Base-by-base conservation (phyloP, 768 basidiomycete species). In the Leccinellum albellum region DNA sequence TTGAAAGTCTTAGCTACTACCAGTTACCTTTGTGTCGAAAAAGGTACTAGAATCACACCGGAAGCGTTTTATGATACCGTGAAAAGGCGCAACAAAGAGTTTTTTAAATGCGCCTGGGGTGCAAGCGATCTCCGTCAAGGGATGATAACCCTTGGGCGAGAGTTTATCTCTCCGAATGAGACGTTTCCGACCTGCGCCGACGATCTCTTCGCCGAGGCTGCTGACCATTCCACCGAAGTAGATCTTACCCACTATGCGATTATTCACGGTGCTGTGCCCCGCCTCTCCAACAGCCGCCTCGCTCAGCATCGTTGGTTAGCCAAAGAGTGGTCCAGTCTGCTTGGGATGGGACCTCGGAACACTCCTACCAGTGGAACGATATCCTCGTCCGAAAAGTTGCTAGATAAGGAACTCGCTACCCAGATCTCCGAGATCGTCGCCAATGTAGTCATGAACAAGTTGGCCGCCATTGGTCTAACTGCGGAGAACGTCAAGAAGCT, bases 81-180 rank as follows among this genome's bases (percentile, higher is more conserved):
- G 14, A 24, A 24, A 33, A 55, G 31, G 31, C 24, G 42, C 1
- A 55, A 58, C 26, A 9, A 21, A 15, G 33, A 56, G 6, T 0
- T 47, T 20, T 56, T 59, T 51, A 15, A 31, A 6, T 59, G 54
- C 6, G 15, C 13, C 12, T 60, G 56, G 59, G 56, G 52, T 1
- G 59, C 52, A 1, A 57, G 59, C 2, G 48, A 58, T 6, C 37
- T 58, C 4, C 53, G 50, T 0, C 56, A 61, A 32, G 59, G 53
- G 1, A 48, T 47, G 50, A 55, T 58, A 14, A 55, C 57, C 8
- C 47, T 58, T 8, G 57, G 57, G 1, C 47, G 48, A 21, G 53
- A 48, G 3, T 61, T 61, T 33, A 61, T 61, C 3, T 54, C 45
- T 26, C 50, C 53, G 0, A n/a, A 61, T 15, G 53, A 61, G 53